Evolutionary conservation across 495 filamentous ascomycete genomes (phyloP), one percentile per base, ranked within the genome.

Genomic region (Aspergillus homomorphus): DNA sequence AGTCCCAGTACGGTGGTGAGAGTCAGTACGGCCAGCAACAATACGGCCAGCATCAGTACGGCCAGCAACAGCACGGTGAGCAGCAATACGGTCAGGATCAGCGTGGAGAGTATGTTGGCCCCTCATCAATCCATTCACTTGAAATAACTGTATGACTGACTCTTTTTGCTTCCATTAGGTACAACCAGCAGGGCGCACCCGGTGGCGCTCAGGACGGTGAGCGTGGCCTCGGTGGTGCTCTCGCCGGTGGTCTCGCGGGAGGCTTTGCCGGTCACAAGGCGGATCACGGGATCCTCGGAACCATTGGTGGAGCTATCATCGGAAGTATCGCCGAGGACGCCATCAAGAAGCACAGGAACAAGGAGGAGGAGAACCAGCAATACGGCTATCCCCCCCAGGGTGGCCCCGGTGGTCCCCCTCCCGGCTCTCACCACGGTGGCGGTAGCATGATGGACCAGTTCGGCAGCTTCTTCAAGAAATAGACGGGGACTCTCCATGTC

Each of bases 221-320:
- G 66, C 77, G 78, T 70, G 77, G 77, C 61, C 68, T 80, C 10
- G 71, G 67, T 44, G 75, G 77, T 52, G 75, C 77, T 21, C 67
- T 78, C 52, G 74, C 73, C 45, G 77, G 77, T 58, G 77, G 74
- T 66, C 67, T 73, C 18, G 77, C 74, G 42, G 77, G 76, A 60
- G 74, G 70, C 45, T 77, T 74, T 55, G 70, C 67, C 22, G 77
- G 77, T 60, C 77, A 80, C 76, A 78, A 80, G 70, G 77, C 72
- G 59, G 70, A 76, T 66, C 77, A 79, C 73, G 77, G 77, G 43
- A 63, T 79, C 62, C 75, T 80, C 56, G 76, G 77, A 59, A 72
- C 76, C n/a, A 74, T 80, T 28, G 77, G 77, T 62, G 77, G 77
- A 45, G 77, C 77, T 41, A 75, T 80, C 63, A 69, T 79, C 5